Conservation (phyloP, 2,329 filamentous ascomycete genomes). For the Pezicula carpinea region DNA sequence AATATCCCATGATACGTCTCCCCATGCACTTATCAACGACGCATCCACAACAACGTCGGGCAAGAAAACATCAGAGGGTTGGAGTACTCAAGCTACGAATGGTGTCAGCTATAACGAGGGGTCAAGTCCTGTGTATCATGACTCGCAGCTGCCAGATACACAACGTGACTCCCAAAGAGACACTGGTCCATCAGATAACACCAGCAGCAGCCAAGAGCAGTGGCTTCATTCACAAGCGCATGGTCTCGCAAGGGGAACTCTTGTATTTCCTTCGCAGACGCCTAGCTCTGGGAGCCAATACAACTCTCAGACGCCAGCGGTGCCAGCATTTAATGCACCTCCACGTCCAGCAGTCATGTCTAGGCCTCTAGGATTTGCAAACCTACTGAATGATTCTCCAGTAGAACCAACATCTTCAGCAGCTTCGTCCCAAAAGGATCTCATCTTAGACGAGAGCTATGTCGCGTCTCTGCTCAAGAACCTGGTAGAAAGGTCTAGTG, state of each 20-base stretch:
- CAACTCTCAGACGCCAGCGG: constrained; percentile 29
- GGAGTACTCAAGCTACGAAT: constrained; percentile 70
- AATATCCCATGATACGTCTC: constrained; percentile 52
- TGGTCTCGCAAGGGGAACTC: constrained; percentile 38
- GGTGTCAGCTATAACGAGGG: constrained; percentile 38
- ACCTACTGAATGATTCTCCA: constrained; percentile 27
- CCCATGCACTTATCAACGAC: constrained; percentile 66
- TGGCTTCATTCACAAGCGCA: constrained; percentile 58
- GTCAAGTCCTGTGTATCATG: constrained; percentile 23
- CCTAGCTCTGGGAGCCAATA: constrained; percentile 27
- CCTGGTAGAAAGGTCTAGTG: constrained; percentile 23
- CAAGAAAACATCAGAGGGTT: constrained; percentile 71
- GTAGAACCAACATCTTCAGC: constrained; percentile 24
- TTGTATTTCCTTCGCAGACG: constrained; percentile 25
- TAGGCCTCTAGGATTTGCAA: constrained; percentile 21
- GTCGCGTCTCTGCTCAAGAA: constrained; percentile 16
- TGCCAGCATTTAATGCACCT: constrained; percentile 34
- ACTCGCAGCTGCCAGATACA: constrained; percentile 48
- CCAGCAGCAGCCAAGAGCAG: constrained; percentile 45
- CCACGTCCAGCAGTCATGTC: constrained; percentile 19
- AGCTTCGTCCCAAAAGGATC: constrained; percentile 24
- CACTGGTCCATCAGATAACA: constrained; percentile 34
- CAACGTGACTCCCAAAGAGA: constrained; percentile 22
- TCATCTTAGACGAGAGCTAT: constrained; percentile 37
- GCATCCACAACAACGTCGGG: constrained; percentile 80